A percentile compares a stretch with the other conserved stretches of the same genome.
Evolutionary conservation across 108 stramenopile species (phyloP).

Genomic region (Hondaea fermentalgiana): DNA sequence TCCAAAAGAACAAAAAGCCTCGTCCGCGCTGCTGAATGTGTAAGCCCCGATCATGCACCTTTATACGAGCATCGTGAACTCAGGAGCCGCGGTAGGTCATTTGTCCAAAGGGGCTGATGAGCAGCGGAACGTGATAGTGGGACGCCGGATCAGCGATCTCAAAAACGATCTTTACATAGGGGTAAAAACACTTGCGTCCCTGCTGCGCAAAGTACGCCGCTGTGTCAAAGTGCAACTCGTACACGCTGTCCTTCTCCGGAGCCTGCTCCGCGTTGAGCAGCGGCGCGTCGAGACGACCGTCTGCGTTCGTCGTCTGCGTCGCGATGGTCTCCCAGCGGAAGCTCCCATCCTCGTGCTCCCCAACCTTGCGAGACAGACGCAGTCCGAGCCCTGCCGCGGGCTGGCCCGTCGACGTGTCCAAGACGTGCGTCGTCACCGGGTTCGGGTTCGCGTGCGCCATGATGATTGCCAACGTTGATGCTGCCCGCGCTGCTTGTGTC

Average conservation of each 20-base stretch:
- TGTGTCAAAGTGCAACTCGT: constrained; percentile 25
- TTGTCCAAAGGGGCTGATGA: constrained; percentile 24
- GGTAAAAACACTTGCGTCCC: constrained; percentile 18
- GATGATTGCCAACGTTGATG: not conserved
- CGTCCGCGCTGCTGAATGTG: no score
- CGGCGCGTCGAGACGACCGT: not conserved
- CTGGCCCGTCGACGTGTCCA: constrained; percentile 10
- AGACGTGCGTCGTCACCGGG: constrained; percentile 18
- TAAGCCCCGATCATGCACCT: no score
- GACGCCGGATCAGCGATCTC: not conserved
- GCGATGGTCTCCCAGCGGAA: not conserved
- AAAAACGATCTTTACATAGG: constrained; percentile 27
- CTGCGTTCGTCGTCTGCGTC: not conserved
- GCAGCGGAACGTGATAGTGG: constrained; percentile 29
- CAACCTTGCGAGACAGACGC: not conserved
- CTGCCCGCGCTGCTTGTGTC: not conserved
- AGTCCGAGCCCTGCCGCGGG: not conserved
- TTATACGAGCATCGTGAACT: no score
- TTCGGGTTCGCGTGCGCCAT: not conserved
- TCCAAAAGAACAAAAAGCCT: no score
- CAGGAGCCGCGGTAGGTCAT: constrained; percentile 24
- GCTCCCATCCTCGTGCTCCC: not conserved
- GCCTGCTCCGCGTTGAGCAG: not conserved
- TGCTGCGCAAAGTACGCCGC: not conserved
- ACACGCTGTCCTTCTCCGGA: not conserved